Evolutionary conservation across 306 rosid genomes (phyloP).

Genomic region (Castanospermum australe): DNA sequence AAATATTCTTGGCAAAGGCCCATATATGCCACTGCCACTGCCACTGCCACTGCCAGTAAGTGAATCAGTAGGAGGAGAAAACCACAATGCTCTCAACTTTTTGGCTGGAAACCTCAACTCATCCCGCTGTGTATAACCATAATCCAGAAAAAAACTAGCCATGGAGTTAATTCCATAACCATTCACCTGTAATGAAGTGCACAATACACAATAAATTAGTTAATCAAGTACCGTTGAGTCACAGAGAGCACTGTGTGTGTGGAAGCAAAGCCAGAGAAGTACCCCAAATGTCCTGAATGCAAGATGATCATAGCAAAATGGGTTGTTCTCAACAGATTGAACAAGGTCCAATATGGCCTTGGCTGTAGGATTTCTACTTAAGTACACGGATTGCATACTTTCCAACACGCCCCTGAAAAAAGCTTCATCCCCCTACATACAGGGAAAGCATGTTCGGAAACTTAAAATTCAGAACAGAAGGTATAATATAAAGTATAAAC

Average conservation of each 20-base stretch:
- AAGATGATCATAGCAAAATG: slow-evolving; percentile 79
- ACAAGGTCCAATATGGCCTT: slow-evolving; percentile 81
- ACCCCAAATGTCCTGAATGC: slow-evolving; percentile 98
- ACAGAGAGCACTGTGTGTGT: background rate
- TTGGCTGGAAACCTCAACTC: slow-evolving; percentile 83
- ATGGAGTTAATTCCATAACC: slow-evolving; percentile 89
- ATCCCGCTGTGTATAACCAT: slow-evolving; percentile 68
- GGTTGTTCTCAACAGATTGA: slow-evolving; percentile 52
- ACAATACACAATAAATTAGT: background rate
- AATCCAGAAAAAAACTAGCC: slow-evolving; percentile 75
- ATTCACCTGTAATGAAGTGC: slow-evolving; percentile 53
- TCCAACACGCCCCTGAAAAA: slow-evolving; percentile 76
- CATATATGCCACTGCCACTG: slow-evolving; percentile 55
- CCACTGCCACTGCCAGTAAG: slow-evolving; percentile 45
- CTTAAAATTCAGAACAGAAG: slow-evolving; percentile 1
- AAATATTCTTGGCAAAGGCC: slow-evolving; percentile 88
- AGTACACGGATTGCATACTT: slow-evolving; percentile 73
- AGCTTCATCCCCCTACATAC: slow-evolving; percentile 66
- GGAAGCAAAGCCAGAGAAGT: slow-evolving; percentile 19
- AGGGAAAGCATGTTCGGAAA: slow-evolving; percentile 2
- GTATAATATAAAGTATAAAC: background rate
- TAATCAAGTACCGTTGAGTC: background rate
- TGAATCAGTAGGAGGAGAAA: slow-evolving; percentile 73
- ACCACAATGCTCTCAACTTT: slow-evolving; percentile 89
- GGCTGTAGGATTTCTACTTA: slow-evolving; percentile 88